Conservation (phyloP, 306 rosid genomes). For the Gillenia trifoliata region DNA sequence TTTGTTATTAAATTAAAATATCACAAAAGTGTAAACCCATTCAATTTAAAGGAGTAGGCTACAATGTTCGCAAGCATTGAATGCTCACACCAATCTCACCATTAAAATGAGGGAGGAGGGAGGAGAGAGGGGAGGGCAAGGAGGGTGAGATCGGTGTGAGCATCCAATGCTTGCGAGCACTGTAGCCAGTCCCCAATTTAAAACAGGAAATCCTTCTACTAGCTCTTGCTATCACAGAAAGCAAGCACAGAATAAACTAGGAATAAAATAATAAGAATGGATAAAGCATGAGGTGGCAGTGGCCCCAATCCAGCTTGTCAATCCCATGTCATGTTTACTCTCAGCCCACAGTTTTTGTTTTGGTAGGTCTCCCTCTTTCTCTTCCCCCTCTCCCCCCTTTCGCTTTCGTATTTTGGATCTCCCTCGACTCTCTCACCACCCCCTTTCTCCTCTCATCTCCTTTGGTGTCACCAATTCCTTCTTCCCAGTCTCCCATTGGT, state of each 20-base stretch:
- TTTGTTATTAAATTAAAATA: no score
- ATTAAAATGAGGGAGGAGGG: no score
- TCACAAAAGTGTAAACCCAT: no score
- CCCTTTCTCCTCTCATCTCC: background rate
- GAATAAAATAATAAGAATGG: background rate
- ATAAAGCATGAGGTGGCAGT: conserved; percentile 6
- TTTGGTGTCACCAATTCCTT: background rate
- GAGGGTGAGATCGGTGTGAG: no score
- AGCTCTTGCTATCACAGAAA: background rate
- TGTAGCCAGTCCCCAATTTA: no score
- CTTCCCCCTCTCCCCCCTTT: background rate
- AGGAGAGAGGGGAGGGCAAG: no score
- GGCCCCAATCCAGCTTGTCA: conserved; percentile 26
- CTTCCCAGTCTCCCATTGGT: background rate
- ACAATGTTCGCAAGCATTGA: no score
- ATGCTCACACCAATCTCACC: no score
- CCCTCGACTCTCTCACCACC: conserved; percentile 4
- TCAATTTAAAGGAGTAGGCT: no score
- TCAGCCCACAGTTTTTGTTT: background rate
- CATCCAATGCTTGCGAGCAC: no score
- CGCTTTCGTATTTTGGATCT: conserved; percentile 16
- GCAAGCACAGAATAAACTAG: background rate
- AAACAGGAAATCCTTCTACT: no score
- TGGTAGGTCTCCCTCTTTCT: background rate
- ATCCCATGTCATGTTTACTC: background rate